Conservation (phyloP, 352 stramenopile species). For the Blastocystis sp. region DNA sequence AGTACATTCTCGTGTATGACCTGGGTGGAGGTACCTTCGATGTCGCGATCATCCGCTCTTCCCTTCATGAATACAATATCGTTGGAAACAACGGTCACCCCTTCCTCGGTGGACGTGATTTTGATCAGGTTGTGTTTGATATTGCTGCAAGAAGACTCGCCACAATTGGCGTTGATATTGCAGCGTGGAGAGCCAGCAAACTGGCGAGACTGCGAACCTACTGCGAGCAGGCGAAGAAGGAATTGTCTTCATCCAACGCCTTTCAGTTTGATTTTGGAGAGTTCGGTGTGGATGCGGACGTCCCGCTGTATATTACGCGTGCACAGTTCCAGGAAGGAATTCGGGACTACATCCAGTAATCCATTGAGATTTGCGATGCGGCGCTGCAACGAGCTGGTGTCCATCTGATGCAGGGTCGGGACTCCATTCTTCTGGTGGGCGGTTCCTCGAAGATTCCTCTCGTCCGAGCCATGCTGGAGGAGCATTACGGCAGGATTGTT, state of each 20-base stretch:
- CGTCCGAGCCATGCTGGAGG: background rate
- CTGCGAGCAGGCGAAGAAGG: background rate
- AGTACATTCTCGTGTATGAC: background rate
- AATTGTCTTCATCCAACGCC: background rate
- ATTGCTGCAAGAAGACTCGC: background rate
- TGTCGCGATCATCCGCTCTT: background rate
- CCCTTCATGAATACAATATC: background rate
- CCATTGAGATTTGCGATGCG: background rate
- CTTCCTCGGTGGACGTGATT: slow-evolving; percentile 1
- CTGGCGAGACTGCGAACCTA: background rate
- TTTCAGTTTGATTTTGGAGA: background rate
- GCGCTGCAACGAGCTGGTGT: background rate
- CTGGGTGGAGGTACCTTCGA: background rate
- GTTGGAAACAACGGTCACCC: background rate
- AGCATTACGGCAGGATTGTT: background rate
- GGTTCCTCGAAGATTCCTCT: slow-evolving; percentile 11
- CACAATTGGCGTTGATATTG: background rate
- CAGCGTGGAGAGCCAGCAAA: background rate
- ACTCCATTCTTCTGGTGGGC: slow-evolving; percentile 4
- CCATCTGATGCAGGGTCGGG: background rate
- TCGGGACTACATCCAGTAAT: background rate
- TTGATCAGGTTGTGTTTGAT: background rate
- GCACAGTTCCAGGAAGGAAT: background rate
- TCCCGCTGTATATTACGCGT: background rate
- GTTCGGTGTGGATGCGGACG: background rate